These are phyloP conservation scores for Cymbopogon flexuosus DNA, from an alignment of 202 grass and related monocot genomes.

Conservation along the genomic window DNA sequence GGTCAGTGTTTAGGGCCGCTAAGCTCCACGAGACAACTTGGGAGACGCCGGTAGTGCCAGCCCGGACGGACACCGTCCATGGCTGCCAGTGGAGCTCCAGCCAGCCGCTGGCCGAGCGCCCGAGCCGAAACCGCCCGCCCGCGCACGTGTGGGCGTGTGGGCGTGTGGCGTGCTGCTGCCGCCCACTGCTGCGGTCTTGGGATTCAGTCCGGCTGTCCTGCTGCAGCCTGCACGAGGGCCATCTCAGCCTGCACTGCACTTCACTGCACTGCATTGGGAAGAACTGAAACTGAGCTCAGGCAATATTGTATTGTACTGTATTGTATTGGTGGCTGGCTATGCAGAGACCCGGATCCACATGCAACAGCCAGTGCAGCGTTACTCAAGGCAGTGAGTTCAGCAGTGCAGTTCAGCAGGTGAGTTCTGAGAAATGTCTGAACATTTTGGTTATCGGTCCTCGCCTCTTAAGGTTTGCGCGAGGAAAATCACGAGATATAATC, in stretches of 20 bases:
- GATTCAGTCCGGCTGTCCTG: constrained; percentile 34
- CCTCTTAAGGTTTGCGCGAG: not conserved
- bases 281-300: not conserved
- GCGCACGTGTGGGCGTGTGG: constrained; percentile 8
- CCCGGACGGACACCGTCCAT: constrained; percentile 44
- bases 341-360: constrained; percentile 39
- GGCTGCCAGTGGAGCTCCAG: constrained; percentile 42
- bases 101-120: constrained; percentile 13
- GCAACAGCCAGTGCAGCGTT: not conserved
- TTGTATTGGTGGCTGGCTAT: not conserved
- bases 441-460: not conserved
- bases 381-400: constrained; percentile 5
- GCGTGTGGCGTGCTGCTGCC: constrained; percentile 26
- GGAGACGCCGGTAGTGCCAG: constrained; percentile 21
- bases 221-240: constrained; percentile 27
- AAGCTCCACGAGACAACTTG: constrained; percentile 39
- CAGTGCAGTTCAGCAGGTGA: not conserved
- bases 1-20: not conserved
- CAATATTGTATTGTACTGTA: constrained; percentile 17
- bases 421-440: not conserved
- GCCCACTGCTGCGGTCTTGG: constrained; percentile 34
- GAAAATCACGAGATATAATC: not conserved
- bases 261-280: constrained; percentile 17
- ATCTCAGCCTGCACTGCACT: not conserved
- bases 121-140: not conserved